Conservation (phyloP, 179 eudicot species). For the Pouteria campechiana region DNA sequence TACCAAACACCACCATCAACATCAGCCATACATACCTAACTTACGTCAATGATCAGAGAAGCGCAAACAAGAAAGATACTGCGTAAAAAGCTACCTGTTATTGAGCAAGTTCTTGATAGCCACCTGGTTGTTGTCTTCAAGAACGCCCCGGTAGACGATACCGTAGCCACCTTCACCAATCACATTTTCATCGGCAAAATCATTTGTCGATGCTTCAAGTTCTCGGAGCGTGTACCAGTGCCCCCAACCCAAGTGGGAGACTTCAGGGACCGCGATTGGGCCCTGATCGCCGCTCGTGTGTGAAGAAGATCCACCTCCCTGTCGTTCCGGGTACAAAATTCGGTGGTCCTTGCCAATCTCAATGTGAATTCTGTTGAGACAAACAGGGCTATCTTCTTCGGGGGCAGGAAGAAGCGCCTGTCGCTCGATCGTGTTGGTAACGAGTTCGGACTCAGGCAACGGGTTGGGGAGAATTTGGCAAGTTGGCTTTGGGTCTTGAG, state of each 20-base stretch:
- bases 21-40: too few species aligned
- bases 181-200: constrained; percentile 49
- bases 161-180: constrained; percentile 86
- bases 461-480: constrained; percentile 9
- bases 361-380: constrained; percentile 25
- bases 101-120: constrained; percentile 74
- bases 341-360: constrained; percentile 44
- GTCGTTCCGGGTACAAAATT: constrained; percentile 31
- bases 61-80: background rate
- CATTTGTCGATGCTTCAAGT: constrained; percentile 49
- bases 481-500: too few species aligned
- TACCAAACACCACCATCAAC: too few species aligned
- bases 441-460: constrained; percentile 6
- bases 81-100: constrained; percentile 26
- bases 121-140: constrained; percentile 34
- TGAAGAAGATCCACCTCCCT: constrained; percentile 8
- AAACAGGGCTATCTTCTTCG: constrained; percentile 11
- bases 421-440: constrained; percentile 9
- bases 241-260: constrained; percentile 78
- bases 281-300: constrained; percentile 9
- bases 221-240: constrained; percentile 70
- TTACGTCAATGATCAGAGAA: too few species aligned
- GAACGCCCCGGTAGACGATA: constrained; percentile 53
- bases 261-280: constrained; percentile 35
- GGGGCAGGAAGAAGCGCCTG: constrained; percentile 13